A percentile compares a stretch with the other conserved stretches of the same genome.
Evolutionary conservation across 257 asterid species (phyloP).

Genomic region (Gynochthodes officinalis): DNA sequence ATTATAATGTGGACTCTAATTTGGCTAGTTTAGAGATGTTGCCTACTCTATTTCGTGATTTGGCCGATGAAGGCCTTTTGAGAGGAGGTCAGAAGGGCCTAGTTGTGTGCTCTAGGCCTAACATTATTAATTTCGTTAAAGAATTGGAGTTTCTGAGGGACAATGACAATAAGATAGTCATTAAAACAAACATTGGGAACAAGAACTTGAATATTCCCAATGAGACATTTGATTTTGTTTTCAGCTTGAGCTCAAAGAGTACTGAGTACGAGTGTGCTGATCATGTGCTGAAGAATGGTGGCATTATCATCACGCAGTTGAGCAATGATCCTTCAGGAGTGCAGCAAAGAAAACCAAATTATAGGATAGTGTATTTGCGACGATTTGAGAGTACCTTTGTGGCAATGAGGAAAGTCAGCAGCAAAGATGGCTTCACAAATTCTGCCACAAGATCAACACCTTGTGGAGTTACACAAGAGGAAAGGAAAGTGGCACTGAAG

Average conservation of each 20-base stretch:
- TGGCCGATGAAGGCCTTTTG: conserved; percentile 67
- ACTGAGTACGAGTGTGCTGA: conserved; percentile 29
- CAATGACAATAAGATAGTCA: conserved; percentile 40
- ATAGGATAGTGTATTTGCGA: conserved; percentile 54
- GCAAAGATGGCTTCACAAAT: not conserved
- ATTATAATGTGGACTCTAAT: conserved; percentile 10
- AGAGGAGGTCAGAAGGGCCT: conserved; percentile 60
- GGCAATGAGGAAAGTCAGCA: conserved; percentile 51
- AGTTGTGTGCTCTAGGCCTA: conserved; percentile 34
- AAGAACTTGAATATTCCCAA: conserved; percentile 20
- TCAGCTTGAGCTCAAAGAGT: conserved; percentile 28
- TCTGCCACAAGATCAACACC: not conserved
- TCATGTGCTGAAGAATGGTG: conserved; percentile 41
- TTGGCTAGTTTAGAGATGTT: conserved; percentile 26
- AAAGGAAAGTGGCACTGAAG: conserved; percentile 40
- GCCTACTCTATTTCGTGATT: conserved; percentile 53
- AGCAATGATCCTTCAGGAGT: conserved; percentile 36
- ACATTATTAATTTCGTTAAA: conserved; percentile 16
- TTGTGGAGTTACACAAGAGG: conserved; percentile 34
- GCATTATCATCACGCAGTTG: conserved; percentile 51
- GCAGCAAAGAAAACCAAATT: conserved; percentile 28
- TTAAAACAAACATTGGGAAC: conserved; percentile 26
- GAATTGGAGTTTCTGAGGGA: conserved; percentile 37
- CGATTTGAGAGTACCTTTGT: conserved; percentile 48
- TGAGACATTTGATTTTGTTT: conserved; percentile 56